Conservation (phyloP, 805 yeast species). For the Nakazawaea sp. region DNA sequence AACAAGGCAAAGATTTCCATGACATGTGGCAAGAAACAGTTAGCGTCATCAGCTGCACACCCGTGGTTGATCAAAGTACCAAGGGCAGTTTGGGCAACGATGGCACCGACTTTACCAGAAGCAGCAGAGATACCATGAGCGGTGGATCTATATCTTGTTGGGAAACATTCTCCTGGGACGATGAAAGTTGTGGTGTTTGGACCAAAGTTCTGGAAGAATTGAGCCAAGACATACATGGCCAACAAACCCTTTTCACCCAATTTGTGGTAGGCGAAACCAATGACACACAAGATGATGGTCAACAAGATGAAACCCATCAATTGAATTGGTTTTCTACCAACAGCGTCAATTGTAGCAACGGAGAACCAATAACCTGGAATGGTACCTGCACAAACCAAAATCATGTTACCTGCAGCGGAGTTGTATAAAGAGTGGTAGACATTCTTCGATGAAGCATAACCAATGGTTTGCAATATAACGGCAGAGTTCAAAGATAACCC, state of each 20-base stretch:
- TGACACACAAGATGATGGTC: constrained; percentile 66
- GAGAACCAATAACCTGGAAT: constrained; percentile 91
- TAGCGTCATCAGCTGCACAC: constrained; percentile 52
- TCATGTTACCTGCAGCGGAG: constrained; percentile 86
- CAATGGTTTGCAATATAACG: constrained; percentile 72
- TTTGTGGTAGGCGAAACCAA: constrained; percentile 81
- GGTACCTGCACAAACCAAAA: constrained; percentile 90
- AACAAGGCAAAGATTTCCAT: constrained; percentile 91
- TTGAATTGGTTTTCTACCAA: constrained; percentile 86
- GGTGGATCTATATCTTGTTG: constrained; percentile 92
- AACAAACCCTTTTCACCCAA: constrained; percentile 59
- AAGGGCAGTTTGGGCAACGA: constrained; percentile 80
- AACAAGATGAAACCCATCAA: constrained; percentile 65
- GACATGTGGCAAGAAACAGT: constrained; percentile 86
- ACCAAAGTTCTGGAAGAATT: constrained; percentile 88
- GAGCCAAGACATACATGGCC: constrained; percentile 72
- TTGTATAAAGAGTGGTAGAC: constrained; percentile 67
- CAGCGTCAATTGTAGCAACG: constrained; percentile 68
- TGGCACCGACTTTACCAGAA: constrained; percentile 87
- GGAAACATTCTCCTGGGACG: constrained; percentile 88
- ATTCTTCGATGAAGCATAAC: constrained; percentile 68
- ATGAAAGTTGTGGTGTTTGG: constrained; percentile 91
- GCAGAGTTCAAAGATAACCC: constrained; percentile 85
- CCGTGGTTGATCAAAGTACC: constrained; percentile 80
- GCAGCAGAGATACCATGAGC: constrained; percentile 96